These are phyloP conservation scores for Dothistroma septosporum DNA, from an alignment of 2,329 filamentous ascomycete genomes.

Conservation along the genomic window DNA sequence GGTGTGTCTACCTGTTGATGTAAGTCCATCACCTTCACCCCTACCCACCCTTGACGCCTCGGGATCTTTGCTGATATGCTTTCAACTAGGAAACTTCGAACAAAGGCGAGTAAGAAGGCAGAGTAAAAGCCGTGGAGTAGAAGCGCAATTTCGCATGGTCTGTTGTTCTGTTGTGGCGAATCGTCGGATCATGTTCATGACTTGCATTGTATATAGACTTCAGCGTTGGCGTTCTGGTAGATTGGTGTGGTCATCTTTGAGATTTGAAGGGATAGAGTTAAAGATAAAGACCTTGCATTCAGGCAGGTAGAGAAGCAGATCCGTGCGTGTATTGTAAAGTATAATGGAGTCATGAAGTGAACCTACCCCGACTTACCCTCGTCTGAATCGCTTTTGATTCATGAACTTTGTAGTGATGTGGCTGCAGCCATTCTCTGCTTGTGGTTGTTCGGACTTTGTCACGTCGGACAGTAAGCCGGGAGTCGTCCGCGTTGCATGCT, in stretches of 20 bases:
- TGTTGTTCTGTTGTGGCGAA: not conserved
- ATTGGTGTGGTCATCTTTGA: not conserved
- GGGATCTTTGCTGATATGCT: not conserved
- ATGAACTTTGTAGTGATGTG: not conserved
- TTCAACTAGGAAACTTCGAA: conserved; percentile 10
- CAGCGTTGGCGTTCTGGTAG: conserved; percentile 7
- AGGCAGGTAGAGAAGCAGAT: not conserved
- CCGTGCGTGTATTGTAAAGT: not conserved
- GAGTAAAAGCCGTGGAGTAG: conserved; percentile 3
- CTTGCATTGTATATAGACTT: not conserved
- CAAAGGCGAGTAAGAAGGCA: conserved; percentile 14
- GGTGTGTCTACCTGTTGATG: conserved; percentile 47
- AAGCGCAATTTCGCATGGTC: not conserved
- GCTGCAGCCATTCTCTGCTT: not conserved
- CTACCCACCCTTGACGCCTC: not conserved
- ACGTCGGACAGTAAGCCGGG: not conserved
- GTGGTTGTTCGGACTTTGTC: not conserved
- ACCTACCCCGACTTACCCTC: not conserved
- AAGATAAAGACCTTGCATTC: not conserved
- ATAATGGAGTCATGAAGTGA: not conserved
- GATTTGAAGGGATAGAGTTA: not conserved
- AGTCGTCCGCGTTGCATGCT: not conserved
- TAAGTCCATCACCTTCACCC: conserved; percentile 24
- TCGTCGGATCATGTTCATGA: not conserved
- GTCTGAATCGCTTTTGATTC: too few relatives aligned